phyloP scores from a whole-genome alignment of 2,329 filamentous ascomycete species.

The Colletotrichum echinochloae region DNA sequence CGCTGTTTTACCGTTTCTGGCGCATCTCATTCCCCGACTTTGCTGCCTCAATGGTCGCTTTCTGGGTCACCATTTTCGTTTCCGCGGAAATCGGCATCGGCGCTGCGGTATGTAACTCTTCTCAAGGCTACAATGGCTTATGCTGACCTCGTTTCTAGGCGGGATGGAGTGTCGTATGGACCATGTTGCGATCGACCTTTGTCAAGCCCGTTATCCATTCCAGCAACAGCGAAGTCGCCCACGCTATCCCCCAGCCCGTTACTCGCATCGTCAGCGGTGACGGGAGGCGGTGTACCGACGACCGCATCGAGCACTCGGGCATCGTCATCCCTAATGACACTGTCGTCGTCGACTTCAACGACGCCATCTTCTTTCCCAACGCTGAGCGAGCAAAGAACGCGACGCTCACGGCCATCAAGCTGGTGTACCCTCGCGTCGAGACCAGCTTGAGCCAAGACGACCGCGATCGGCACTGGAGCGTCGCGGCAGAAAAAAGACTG shows the following conservation, averaged over 20 bases:
- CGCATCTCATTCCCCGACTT: constrained; percentile 74
- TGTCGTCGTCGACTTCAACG: constrained; percentile 67
- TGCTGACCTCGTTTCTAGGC: constrained; percentile 45
- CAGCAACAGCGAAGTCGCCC: constrained; percentile 13
- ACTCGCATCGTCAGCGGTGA: constrained; percentile 47
- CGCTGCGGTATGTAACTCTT: constrained; percentile 52
- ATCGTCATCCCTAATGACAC: constrained; percentile 58
- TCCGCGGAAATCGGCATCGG: constrained; percentile 71
- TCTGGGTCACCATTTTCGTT: constrained; percentile 74
- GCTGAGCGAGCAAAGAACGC: constrained; percentile 55
- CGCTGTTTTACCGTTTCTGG: constrained; percentile 74
- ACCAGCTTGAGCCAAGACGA: constrained; percentile 48
- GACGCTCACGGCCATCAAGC: constrained; percentile 59
- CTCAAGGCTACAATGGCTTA: neutral
- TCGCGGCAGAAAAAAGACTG: constrained; percentile 61
- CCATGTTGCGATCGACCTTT: constrained; percentile 59
- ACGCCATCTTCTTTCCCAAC: constrained; percentile 72
- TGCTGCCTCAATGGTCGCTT: constrained; percentile 70
- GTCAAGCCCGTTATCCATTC: constrained; percentile 38
- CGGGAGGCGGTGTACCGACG: constrained; percentile 47
- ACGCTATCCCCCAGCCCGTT: constrained; percentile 57
- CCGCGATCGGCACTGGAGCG: constrained; percentile 65
- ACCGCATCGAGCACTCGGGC: constrained; percentile 39
- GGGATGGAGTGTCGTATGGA: constrained; percentile 73
- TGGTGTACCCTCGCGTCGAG: constrained; percentile 49